Conservation (phyloP, 306 rosid genomes). For the Biancaea sappan region DNA sequence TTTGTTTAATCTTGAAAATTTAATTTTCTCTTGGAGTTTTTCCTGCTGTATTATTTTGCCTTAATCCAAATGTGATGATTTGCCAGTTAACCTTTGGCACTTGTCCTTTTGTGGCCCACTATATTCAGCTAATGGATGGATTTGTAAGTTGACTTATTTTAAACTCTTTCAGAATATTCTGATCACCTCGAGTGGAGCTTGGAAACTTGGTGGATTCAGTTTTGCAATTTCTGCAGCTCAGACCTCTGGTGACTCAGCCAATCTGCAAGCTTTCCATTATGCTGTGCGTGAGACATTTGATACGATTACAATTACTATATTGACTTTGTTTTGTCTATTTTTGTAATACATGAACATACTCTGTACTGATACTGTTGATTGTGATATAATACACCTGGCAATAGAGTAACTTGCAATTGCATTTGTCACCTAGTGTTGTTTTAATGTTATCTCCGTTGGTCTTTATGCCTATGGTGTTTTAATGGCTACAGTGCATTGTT, state of each 20-base stretch:
- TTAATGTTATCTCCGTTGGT: background rate
- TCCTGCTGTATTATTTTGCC: background rate
- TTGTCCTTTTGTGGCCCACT: background rate
- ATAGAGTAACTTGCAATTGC: background rate
- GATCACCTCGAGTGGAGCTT: conserved; percentile 96
- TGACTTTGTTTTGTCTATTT: background rate
- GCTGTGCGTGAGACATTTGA: conserved; percentile 66
- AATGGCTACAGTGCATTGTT: background rate
- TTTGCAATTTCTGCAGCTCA: conserved; percentile 77
- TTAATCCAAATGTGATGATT: background rate
- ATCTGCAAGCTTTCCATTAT: conserved; percentile 78
- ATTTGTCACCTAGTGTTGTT: background rate
- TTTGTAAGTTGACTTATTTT: conserved; percentile 22
- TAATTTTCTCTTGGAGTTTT: background rate
- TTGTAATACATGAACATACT: background rate
- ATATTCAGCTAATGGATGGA: conserved; percentile 11
- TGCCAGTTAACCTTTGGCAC: background rate
- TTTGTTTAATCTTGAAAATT: background rate
- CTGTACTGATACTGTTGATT: background rate
- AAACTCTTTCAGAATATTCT: conserved; percentile 72
- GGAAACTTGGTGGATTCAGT: conserved; percentile 98
- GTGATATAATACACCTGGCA: background rate
- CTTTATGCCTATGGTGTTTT: background rate
- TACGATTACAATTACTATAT: conserved; percentile 20
- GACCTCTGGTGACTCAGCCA: conserved; percentile 59